Evolutionary conservation across 1,139 yeast species (phyloP).

Genomic region (Debaryomyces fabryi): DNA sequence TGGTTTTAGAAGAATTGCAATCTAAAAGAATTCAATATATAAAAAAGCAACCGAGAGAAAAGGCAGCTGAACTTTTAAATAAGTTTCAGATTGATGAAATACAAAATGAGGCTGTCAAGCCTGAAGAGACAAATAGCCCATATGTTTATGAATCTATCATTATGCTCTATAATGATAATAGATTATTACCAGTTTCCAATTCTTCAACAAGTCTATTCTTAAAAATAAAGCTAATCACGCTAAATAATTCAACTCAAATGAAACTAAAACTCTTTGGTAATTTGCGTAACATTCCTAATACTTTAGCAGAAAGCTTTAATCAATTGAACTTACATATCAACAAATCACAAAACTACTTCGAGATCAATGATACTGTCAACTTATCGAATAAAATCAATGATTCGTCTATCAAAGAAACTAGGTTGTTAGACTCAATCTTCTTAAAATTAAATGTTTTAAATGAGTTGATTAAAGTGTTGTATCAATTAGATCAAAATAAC

Average conservation of each 20-base stretch:
- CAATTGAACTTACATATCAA: constrained; percentile 26
- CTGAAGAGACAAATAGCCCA: constrained; percentile 8
- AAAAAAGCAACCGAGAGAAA: constrained; percentile 11
- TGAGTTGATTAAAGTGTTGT: constrained; percentile 35
- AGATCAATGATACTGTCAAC: constrained; percentile 30
- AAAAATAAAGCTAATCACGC: constrained; percentile 30
- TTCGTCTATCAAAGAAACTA: constrained; percentile 10
- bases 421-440: constrained; percentile 30
- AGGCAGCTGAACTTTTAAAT: constrained; percentile 12
- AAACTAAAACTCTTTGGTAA: constrained; percentile 34
- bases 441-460: constrained; percentile 35
- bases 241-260: constrained; percentile 27
- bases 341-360: constrained; percentile 28
- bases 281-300: constrained; percentile 28
- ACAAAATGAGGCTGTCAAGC: constrained; percentile 2
- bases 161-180: constrained; percentile 36
- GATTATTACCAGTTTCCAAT: constrained; percentile 37
- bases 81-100: constrained; percentile 16
- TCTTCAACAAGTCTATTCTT: constrained; percentile 42
- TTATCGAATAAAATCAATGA: constrained; percentile 27
- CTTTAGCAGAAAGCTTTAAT: constrained; percentile 18
- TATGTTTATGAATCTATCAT: constrained; percentile 33
- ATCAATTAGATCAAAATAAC: constrained; percentile 34
- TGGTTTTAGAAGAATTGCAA: constrained; percentile 63
- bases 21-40: constrained; percentile 41